These are phyloP conservation scores for Cucurbita argyrosperma DNA, from an alignment of 306 rosid species.

Conservation along the genomic window DNA sequence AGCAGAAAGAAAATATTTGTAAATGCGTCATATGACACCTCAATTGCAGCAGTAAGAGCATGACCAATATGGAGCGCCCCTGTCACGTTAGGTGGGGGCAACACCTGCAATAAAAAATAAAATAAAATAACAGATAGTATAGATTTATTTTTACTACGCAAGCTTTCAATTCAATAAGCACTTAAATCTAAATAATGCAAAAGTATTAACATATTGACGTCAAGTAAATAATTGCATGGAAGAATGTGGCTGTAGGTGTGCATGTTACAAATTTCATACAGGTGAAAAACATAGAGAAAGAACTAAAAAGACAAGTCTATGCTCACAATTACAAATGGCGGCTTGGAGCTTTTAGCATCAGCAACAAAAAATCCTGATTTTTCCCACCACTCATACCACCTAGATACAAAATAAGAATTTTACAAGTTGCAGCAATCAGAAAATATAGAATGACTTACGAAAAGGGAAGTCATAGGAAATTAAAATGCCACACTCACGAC, in stretches of 20 bases:
- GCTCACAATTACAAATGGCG: constrained; percentile 79
- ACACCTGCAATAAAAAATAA: constrained; percentile 35
- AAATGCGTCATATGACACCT: constrained; percentile 28
- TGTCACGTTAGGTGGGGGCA: constrained; percentile 95
- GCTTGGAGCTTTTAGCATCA: constrained; percentile 71
- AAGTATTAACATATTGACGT: not conserved
- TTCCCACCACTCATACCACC: constrained; percentile 99
- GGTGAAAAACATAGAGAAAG: not conserved
- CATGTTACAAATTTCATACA: not conserved
- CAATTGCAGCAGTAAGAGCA: constrained; percentile 85
- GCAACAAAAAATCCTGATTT: constrained; percentile 58
- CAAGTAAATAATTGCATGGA: not conserved
- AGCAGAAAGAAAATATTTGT: not conserved
- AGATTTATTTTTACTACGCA: not conserved
- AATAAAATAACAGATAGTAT: not conserved
- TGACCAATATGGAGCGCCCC: constrained; percentile 98
- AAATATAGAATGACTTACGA: not conserved
- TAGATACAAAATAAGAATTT: constrained; percentile 20
- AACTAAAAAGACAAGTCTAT: not conserved
- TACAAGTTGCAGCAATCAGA: constrained; percentile 1
- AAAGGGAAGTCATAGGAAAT: not conserved
- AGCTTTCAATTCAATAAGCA: not conserved
- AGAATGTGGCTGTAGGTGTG: not conserved
- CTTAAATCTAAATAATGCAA: not conserved
- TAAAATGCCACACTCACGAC: constrained; percentile 38